Evolutionary conservation across 106 monocot genomes (phyloP), one percentile per base, ranked within the genome.

Genomic region (Posidonia australis): DNA sequence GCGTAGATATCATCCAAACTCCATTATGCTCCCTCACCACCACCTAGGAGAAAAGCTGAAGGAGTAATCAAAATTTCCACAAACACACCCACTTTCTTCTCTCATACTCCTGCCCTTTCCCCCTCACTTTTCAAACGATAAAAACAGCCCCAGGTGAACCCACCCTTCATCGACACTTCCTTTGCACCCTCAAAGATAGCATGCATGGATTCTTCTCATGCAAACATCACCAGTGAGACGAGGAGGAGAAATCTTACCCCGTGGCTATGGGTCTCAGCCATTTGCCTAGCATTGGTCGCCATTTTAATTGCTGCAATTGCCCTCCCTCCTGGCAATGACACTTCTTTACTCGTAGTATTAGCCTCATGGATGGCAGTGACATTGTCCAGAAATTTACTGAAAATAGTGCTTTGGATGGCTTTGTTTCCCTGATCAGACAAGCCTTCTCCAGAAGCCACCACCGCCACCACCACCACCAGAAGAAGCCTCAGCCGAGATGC

Each of bases 261-360:
- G 44, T 30, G 64, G 36, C 46, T 69, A 42, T 68, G 75, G 53
- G 24, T 68, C 54, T 75, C 83, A 60, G 73, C 82, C 65, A 56
- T 75, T 44, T 66, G 31, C 51, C 45, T 80, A 62, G 77, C 77
- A 17, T 48, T 80, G 52, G 25, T 78, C 48, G 74, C 86, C 67
- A 63, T 86, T 62, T 66, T 83, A 11, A 30, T 82, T 10, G 43
- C 73, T 25, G 31, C 62, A 26, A n/a, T 62, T 17, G 9, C 22
- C 57, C 62, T 28, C 51, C 58, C 68, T 26, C 60, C 44, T 62
- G 24, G 14, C 49, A 44, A 24, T 53, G 14, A 49, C 4, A 59
- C 48, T 30, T 51, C 44, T 27, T 18, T 13, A 55, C 19, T 23
- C 47, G 13, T 43, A 45, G 29, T 26, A 9, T 14, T 21, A 49